Evolutionary conservation across 202 grass and related monocot species (phyloP), one percentile per base, ranked within the genome.

Genomic region (Zoysia matrella): DNA sequence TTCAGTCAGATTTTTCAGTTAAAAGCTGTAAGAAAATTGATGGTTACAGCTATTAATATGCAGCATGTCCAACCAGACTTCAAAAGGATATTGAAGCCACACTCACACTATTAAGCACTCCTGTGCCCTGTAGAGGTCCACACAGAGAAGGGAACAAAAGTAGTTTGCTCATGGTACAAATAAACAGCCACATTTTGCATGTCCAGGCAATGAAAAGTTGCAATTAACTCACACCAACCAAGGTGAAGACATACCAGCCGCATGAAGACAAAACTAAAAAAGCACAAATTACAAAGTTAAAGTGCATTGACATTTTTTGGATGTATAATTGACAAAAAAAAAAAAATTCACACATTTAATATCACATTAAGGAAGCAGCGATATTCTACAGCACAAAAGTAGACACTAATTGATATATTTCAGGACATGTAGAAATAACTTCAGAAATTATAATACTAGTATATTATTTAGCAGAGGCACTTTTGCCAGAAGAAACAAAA

Each of bases 1-100:
- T 52, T 36, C 69, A 71, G 50, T 69, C 49, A 76, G 74, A 80
- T 65, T 48, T 52, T 65, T 89, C 58, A 80, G 71, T 65, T 65
- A 76, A 8, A 80, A 80, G 72, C 66, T 66, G 52, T 44, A 75
- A 39, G 30, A 36, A 36, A 36, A 36, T 36, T 36, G 30, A 36
- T 36, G 30, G 30, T 36, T 36, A 36, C 30, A 36, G 30, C 30
- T 36, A 36, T 68, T 30, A 22, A 75, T 74, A 66, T 69, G 77
- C 7, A 58, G 82, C 15, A 51, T 65, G 15, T 57, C 52, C 13
- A 22, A 74, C 16, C n/a, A 75, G 40, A 53, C 51, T 51, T 46
- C 4, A 15, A 75, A 85, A 67, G 7, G 8, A 65, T 65, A 52
- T 60, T 79, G 72, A 53, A 66, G 49, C 48, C 36, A 1, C 5